Base-by-base conservation (phyloP, 148 eudicot genomes). In the Chenopodium formosanum region DNA sequence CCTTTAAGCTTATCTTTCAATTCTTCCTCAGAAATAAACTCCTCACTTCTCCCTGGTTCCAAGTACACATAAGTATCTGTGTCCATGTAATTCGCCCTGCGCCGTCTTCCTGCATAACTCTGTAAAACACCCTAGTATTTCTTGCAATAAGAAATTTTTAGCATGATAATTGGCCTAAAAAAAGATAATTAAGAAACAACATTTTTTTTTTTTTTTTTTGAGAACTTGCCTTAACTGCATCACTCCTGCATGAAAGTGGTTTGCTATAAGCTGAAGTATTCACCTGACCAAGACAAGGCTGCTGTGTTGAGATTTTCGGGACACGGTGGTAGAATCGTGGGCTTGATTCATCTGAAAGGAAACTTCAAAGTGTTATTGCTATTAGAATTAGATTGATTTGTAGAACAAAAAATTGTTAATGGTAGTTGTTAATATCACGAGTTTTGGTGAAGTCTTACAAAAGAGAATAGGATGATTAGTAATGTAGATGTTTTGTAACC, bases 41-140 rank as follows among this genome's bases (percentile, higher is more conserved):
- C 91, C 82, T 95, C 95, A 2, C 25, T 85, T 77, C 79, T 86
- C 25, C 95, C 98, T 7, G 97, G 97, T 86, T 95, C 98, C 89
- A 95, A 81, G 71, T 91, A 78, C 3, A 94, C 93, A 60, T 93
- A 94, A 0, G 95, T 89, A 20, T 87, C 94, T 14, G 90, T 81
- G 32, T 89, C 77, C 29, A 80, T 83, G 58, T 91, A 86, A 40
- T 92, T 86, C 9, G 75, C 79, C 67, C 89, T 84, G 73, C 92
- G 87, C 87, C 94, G 88, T 87, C 97, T 73, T 1, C 77, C 86
- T 32, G 72, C 80, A 63, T 25, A 25, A 64, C 13, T 40, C 71
- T 63, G 58, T 62, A 9, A 62, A 62, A 20, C 66, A n/a, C 66
- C 66, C 27, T 22, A 62, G 66, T n/a, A 40, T 62, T 56, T 19